Conservation (phyloP, 345 rosid genomes). For the Populus deltoides region DNA sequence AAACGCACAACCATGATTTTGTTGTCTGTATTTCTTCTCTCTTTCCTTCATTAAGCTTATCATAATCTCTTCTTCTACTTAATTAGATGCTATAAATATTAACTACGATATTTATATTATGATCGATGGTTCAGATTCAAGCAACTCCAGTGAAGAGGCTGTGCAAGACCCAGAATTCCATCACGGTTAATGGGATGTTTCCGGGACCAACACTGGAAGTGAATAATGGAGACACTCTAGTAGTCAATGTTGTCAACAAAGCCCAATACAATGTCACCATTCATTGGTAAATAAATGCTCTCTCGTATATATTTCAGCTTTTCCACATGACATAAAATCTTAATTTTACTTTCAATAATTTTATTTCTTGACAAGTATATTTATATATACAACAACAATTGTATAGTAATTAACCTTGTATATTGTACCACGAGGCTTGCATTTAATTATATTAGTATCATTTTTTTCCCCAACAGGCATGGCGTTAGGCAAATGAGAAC, state of each 20-base stretch:
- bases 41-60: not conserved
- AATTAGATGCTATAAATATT: not conserved
- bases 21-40: conserved; percentile 46
- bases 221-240: conserved; percentile 71
- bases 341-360: not conserved
- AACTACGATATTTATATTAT: not conserved
- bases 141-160: conserved; percentile 89
- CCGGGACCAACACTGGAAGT: conserved; percentile 92
- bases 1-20: conserved; percentile 60
- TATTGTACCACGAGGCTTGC: not conserved
- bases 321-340: not conserved
- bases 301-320: not conserved
- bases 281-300: conserved; percentile 57
- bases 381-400: not conserved
- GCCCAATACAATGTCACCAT: conserved; percentile 75
- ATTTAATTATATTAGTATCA: not conserved
- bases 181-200: conserved; percentile 89
- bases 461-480: conserved; percentile 41
- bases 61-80: not conserved
- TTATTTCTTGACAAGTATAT: not conserved
- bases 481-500: conserved; percentile 82
- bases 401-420: not conserved
- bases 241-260: conserved; percentile 58
- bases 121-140: conserved; percentile 49
- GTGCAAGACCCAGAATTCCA: conserved; percentile 69